Conservation (phyloP, 1,284 basidiomycete genomes). For the Trichosporon coremiiforme region DNA sequence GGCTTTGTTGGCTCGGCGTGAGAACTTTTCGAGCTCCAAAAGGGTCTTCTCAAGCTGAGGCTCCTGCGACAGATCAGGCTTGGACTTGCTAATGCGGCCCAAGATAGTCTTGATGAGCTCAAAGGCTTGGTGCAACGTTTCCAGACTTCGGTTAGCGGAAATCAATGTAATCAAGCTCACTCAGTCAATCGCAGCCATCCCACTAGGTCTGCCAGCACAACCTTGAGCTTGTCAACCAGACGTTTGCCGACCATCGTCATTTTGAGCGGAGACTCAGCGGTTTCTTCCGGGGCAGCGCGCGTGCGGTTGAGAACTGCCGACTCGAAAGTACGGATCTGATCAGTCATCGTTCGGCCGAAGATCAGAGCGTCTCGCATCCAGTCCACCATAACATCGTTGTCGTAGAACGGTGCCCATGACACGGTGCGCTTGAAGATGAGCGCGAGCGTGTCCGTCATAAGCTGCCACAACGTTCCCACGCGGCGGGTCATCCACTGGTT, state of each 20-base stretch:
- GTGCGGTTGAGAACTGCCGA: slow-evolving; percentile 61
- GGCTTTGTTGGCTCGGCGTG: slow-evolving; percentile 43
- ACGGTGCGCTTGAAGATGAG: slow-evolving; percentile 82
- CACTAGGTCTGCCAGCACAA: slow-evolving; percentile 72
- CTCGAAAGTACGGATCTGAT: slow-evolving; percentile 77
- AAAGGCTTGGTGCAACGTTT: slow-evolving; percentile 83
- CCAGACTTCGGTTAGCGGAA: slow-evolving; percentile 59
- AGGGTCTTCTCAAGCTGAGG: slow-evolving; percentile 40
- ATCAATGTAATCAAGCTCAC: slow-evolving; percentile 37
- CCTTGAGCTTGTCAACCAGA: slow-evolving; percentile 77
- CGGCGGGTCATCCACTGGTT: slow-evolving; percentile 57
- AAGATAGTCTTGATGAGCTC: slow-evolving; percentile 76
- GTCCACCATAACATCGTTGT: slow-evolving; percentile 78
- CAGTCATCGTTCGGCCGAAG: slow-evolving; percentile 80
- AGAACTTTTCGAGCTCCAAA: slow-evolving; percentile 54
- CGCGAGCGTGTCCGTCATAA: slow-evolving; percentile 76
- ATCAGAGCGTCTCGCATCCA: slow-evolving; percentile 98
- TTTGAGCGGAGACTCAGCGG: slow-evolving; percentile 46
- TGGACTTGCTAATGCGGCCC: slow-evolving; percentile 57
- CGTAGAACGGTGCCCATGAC: slow-evolving; percentile 76
- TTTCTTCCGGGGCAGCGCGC: slow-evolving; percentile 41
- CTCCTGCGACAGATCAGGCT: slow-evolving; percentile 38
- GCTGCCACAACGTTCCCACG: slow-evolving; percentile 74
- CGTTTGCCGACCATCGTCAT: slow-evolving; percentile 62
- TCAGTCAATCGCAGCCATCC: slow-evolving; percentile 89